phyloP scores from a whole-genome alignment of 257 asterid genomes.

The Rhazya stricta region DNA sequence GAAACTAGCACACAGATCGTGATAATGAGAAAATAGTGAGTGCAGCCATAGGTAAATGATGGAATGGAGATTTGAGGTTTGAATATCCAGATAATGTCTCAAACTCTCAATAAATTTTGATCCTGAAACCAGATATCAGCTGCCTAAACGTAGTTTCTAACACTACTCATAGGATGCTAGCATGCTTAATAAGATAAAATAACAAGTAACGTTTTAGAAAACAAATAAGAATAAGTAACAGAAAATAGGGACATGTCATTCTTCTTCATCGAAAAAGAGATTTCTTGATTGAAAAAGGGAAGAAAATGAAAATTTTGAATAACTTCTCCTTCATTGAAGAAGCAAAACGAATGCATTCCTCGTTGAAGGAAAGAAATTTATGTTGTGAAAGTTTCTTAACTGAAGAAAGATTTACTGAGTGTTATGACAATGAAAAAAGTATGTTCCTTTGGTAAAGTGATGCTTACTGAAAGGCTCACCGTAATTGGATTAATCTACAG shows the following conservation, averaged over 20 bases:
- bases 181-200: background rate
- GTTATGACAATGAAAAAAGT: background rate
- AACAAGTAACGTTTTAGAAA: background rate
- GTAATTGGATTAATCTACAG: background rate
- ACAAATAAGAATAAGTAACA: background rate
- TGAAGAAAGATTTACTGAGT: background rate
- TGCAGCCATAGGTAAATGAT: background rate
- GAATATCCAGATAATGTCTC: background rate
- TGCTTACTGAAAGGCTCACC: background rate
- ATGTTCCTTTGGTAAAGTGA: background rate
- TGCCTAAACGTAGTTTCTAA: background rate
- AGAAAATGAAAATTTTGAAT: too few species aligned
- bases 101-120: background rate
- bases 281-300: too few species aligned
- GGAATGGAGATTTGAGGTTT: background rate
- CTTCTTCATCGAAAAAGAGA: background rate
- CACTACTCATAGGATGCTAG: background rate
- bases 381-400: too few species aligned
- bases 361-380: too few species aligned
- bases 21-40: background rate
- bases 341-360: too few species aligned
- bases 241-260: background rate
- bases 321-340: too few species aligned
- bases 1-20: background rate
- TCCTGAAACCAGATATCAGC: background rate